These are phyloP conservation scores for Diaporthe citri DNA, from an alignment of 2,329 filamentous ascomycete species.

Conservation along the genomic window DNA sequence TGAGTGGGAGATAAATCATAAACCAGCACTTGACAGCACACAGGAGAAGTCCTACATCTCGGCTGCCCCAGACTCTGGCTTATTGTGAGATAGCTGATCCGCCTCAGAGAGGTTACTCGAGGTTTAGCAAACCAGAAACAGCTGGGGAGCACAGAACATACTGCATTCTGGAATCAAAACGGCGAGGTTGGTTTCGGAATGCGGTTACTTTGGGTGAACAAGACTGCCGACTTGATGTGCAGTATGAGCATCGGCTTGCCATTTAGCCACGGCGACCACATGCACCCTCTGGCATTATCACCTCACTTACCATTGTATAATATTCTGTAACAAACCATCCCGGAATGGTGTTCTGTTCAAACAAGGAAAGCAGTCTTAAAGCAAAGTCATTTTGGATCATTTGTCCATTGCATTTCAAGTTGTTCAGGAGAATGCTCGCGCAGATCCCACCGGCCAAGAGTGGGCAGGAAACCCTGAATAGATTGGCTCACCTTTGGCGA, in stretches of 20 bases:
- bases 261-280: not conserved
- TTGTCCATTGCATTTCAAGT: too few relatives aligned
- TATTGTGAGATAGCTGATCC: not conserved
- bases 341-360: not conserved
- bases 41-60: not conserved
- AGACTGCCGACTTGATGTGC: not conserved
- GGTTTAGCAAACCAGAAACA: not conserved
- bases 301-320: not conserved
- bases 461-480: slow-evolving; percentile 14
- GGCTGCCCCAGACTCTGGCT: not conserved
- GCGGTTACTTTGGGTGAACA: not conserved
- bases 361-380: not conserved
- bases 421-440: not conserved
- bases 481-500: slow-evolving; percentile 3
- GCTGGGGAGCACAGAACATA: not conserved
- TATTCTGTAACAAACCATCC: not conserved
- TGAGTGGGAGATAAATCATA: not conserved
- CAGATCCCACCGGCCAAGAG: not conserved
- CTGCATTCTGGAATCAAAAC: not conserved
- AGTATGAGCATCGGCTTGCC: not conserved
- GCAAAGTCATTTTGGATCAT: not conserved
- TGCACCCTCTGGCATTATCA: not conserved
- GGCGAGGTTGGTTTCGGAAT: not conserved
- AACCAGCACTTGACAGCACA: not conserved
- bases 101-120: too few relatives aligned